Evolutionary conservation across 495 filamentous ascomycete genomes (phyloP).

Genomic region (Umbilicaria muhlenbergii): DNA sequence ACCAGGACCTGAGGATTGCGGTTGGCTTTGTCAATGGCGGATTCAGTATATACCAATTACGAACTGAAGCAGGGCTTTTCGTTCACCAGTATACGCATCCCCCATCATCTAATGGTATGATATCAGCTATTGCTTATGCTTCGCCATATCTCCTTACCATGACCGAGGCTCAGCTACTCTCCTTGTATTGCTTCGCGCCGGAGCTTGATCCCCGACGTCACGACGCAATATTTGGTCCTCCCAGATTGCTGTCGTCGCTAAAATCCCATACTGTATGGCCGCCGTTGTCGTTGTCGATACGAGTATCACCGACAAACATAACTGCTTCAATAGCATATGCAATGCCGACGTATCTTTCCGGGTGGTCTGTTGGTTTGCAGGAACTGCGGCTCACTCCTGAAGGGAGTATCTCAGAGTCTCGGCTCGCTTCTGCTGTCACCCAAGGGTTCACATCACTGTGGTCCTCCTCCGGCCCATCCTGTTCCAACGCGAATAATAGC

Average conservation of each 20-base stretch:
- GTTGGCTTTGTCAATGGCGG: constrained; percentile 67
- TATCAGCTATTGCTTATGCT: constrained; percentile 61
- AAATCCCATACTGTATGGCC: constrained; percentile 66
- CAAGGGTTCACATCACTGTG: constrained; percentile 21
- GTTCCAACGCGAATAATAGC: no score
- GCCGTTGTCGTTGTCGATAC: constrained; percentile 65
- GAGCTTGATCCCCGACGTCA: neutral
- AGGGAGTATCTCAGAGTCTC: constrained; percentile 38
- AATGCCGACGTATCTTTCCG: constrained; percentile 44
- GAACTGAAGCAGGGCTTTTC: constrained; percentile 27
- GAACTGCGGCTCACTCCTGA: constrained; percentile 50
- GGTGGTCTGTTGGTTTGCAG: constrained; percentile 85
- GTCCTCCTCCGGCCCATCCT: constrained; percentile 5
- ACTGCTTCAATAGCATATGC: constrained; percentile 78
- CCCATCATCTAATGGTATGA: constrained; percentile 38
- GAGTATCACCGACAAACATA: constrained; percentile 40
- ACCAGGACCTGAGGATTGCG: constrained; percentile 32
- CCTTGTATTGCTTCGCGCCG: constrained; percentile 48
- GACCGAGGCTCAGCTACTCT: constrained; percentile 53
- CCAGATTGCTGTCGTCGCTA: constrained; percentile 58
- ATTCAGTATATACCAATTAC: constrained; percentile 53
- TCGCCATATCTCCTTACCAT: constrained; percentile 69
- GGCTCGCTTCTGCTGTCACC: constrained; percentile 33
- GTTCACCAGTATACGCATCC: constrained; percentile 35
- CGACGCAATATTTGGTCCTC: constrained; percentile 18